Base-by-base conservation (phyloP, 129 eudicot genomes). In the Chrysanthemum makinoi region DNA sequence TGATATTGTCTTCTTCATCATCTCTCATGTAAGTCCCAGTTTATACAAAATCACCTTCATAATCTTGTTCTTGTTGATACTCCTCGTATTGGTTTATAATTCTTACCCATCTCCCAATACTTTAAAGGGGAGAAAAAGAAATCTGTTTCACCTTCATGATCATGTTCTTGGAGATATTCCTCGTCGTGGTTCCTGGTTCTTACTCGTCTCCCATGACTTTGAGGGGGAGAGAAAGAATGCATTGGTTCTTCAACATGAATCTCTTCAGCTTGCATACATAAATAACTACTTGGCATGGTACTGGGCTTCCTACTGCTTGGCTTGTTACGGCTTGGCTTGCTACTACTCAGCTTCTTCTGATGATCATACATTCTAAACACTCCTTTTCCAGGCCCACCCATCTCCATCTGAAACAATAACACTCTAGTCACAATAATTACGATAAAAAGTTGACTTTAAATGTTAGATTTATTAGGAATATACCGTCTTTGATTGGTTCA, bases 1-100 rank as follows among this genome's bases (percentile, higher is more conserved):
- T 56, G 47, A 65, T 46, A 16, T 65, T 65, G 33, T 65, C 56
- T 2, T 65, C 70, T 12, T 46, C 19, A 66, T 4, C 14, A 64
- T 39, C 26, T 39, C 24, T 64, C 22, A 14, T 16, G 6, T 14
- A 24, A 14, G 9, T 64, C 2, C 5, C 51, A 16, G 0, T 57
- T 19, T 18, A 15, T 57, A 15, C 0, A 28, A 44, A 48, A 66
- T 66, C 19, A 48, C 18, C 18, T 66, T 66, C 71, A 18, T 47
- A 35, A 2, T 48, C 57, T 4, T 54, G 17, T 5, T 65, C 33
- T 65, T 44, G 53, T 44, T 17, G 30, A 43, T 17, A 19, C 10
- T 43, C 71, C 22, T 20, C 20, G 20, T 20, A 20, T 20, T 66
- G 30, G 30, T 26, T 26, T 26, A 3, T 26, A 26, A 26, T 26